Base-by-base conservation (phyloP, 2,329 filamentous ascomycete genomes). In the Paracoccidioides brasiliensis region DNA sequence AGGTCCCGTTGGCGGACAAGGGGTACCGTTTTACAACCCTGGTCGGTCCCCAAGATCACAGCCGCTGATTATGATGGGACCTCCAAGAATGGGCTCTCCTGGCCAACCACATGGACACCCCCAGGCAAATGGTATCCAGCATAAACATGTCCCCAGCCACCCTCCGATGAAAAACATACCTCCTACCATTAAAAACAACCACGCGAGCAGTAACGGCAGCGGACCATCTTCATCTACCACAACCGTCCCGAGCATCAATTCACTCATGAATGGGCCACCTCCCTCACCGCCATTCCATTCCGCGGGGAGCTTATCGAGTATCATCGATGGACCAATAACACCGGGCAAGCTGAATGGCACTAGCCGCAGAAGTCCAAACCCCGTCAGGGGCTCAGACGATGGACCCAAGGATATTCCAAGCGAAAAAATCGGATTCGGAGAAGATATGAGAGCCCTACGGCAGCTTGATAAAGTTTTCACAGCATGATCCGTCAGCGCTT, bases 401-500 rank as follows among this genome's bases (percentile, higher is more conserved):
- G 74, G 73, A 37, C 74, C 78, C 6, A 74, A 76, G 55, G 78
- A 80, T 62, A 80, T 81, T 52, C 78, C 78, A 6, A 78, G 74
- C 52, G 76, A 80, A 57, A 80, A 80, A 60, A 69, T 80, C 32
- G 78, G 76, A 4, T 81, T 80, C 51, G 74, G 70, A 40, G 84
- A 87, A 66, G 85, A 88, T 61, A 78, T 78, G 58, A 75, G 83
- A 60, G 83, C 83, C 1, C 68, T 88, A 48, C 77, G 81, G 59
- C 82, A 86, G 65, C 72, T 88, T 52, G 81, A 88, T 67, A 70
- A 74, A 28, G 76, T 75, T 1, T 79, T 78, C 54, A 71, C 64
- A 6, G 69, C 69, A 41, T 72, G 58, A 66, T 30, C 22, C n/a
- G 22, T 38, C 33, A 35, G 4, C n/a, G 14, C 6, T 12, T 28